Evolutionary conservation across 495 filamentous ascomycete species (phyloP).

Genomic region (Hypoxylon cercidicola): DNA sequence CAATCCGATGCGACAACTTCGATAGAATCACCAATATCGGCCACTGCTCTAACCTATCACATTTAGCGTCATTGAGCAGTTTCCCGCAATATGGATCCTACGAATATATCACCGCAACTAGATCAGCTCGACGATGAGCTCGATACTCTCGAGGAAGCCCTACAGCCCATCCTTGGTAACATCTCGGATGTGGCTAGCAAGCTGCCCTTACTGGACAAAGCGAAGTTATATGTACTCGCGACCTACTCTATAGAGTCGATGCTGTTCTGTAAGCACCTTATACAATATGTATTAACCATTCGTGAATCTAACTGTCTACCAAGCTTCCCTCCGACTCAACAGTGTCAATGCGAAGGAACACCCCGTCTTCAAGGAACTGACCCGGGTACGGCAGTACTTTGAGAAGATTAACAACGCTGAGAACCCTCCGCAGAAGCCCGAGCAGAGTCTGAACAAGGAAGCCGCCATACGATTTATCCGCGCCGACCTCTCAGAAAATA

Average conservation of each 20-base stretch:
- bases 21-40: background rate
- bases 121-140: constrained; percentile 79
- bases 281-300: background rate
- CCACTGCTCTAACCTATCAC: background rate
- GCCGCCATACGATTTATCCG: constrained; percentile 85
- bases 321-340: constrained; percentile 82
- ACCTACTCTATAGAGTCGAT: constrained; percentile 93
- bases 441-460: constrained; percentile 76
- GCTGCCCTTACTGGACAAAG: constrained; percentile 90
- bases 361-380: constrained; percentile 83
- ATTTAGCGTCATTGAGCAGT: background rate
- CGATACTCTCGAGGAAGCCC: constrained; percentile 76
- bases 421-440: constrained; percentile 62
- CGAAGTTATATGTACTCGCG: constrained; percentile 84
- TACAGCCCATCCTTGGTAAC: constrained; percentile 71
- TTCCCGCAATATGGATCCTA: constrained; percentile 51
- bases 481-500: constrained; percentile 69
- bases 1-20: background rate
- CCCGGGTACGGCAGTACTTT: constrained; percentile 88
- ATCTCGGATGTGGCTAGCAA: constrained; percentile 76
- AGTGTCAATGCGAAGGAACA: constrained; percentile 84
- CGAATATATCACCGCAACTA: constrained; percentile 63
- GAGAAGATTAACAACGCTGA: constrained; percentile 83
- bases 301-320: constrained; percentile 41
- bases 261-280: constrained; percentile 75